Evolutionary conservation across 2,329 filamentous ascomycete species (phyloP).

Genomic region (Trichoderma aggressivum): DNA sequence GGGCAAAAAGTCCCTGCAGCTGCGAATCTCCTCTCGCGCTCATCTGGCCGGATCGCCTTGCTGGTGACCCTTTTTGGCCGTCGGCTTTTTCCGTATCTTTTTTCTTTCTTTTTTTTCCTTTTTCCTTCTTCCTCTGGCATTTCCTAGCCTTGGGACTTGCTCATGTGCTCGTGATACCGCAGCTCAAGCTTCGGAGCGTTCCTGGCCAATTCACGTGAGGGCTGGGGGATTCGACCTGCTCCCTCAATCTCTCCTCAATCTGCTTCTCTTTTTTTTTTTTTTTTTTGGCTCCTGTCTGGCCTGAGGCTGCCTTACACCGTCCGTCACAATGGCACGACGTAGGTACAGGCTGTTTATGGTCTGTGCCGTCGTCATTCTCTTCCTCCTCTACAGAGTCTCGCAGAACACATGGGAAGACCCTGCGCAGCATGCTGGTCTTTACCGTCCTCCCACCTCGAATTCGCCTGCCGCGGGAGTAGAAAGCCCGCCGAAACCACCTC

Average conservation of each 20-base stretch:
- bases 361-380: slow-evolving; percentile 51
- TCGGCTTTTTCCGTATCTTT: not conserved
- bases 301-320: not conserved
- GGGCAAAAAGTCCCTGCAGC: slow-evolving; percentile 11
- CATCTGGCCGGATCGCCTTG: not conserved
- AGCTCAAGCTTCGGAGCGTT: not conserved
- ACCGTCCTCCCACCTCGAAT: slow-evolving; percentile 5
- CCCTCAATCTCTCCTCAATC: not conserved
- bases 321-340: slow-evolving; percentile 52
- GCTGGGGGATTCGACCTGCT: not conserved
- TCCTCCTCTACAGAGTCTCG: slow-evolving; percentile 51
- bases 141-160: not conserved
- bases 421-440: slow-evolving; percentile 1
- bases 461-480: not conserved
- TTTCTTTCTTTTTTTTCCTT: not conserved
- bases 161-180: not conserved
- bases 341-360: slow-evolving; percentile 60
- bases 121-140: not conserved
- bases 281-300: not conserved
- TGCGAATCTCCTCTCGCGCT: not conserved
- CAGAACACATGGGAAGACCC: slow-evolving; percentile 39
- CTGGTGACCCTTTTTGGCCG: not conserved
- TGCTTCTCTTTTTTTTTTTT: not conserved
- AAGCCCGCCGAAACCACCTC: not conserved
- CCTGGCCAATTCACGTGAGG: not conserved